Base-by-base conservation (phyloP, 371 early-diverging fungal genomes). In the Zopfochytrium polystomum region DNA sequence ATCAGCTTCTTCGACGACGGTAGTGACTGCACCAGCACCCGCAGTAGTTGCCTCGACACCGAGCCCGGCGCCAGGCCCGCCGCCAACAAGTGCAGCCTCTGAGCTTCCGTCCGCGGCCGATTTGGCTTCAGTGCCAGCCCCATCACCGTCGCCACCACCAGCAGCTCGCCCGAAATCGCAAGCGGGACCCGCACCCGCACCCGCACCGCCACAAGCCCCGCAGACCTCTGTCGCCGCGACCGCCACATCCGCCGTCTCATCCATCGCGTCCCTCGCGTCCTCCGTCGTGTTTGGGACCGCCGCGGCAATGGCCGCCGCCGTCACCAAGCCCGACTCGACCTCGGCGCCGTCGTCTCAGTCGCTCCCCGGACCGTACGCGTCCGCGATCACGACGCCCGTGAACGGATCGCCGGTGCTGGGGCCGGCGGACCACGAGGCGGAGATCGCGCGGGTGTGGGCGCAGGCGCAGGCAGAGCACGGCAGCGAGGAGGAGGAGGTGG, bases 261-360 rank as follows among this genome's bases (percentile, higher is more conserved):
- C 58, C 32, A 58, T 58, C 49, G 49, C 58, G 20, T 58, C 58
- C 20, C 46, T 58, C 27, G 58, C 58, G 18, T 58, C 58, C 33
- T 58, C 58, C 4, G 58, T 58, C 3, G 48, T 58, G 58, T 58
- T 58, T 48, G 58, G 58, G 3, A 46, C 49, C 5, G 58, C 58
- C 6, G 58, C 58, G 5, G 58, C 58, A 13, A 6, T 48, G 27
- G 49, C 49, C 6, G 38, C 58, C 3, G 42, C 58, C 6, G 13
- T 58, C 27, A 25, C 56, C 20, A 56, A 56, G 45, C n/a, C 42
- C 9, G n/a, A n/a, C 42, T n/a, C n/a, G 42, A 42, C n/a, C 42
- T 13, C 22, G 33, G 25, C 23, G 7, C 48, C 22, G 34, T 35
- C 18, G 22, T n/a, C 5, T 13, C 58, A 27, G 49, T 43, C 7